Evolutionary conservation across 179 eudicot genomes (phyloP).

Genomic region (Amaranthus tricolor): DNA sequence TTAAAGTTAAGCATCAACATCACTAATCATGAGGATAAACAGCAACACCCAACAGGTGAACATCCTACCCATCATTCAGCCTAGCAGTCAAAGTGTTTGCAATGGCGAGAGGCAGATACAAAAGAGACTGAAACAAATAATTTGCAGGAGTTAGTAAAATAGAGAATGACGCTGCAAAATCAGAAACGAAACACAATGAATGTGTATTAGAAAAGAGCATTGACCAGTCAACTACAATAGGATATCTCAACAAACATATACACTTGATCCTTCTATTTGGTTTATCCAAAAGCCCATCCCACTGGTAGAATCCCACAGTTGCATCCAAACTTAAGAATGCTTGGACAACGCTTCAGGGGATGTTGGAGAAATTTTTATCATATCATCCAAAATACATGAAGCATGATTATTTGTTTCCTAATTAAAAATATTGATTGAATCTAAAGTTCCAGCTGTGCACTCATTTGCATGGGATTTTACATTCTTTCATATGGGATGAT

Average conservation of each 20-base stretch:
- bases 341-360: neutral
- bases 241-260: neutral
- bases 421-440: too few species aligned
- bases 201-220: neutral
- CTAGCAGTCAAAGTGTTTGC: conserved; percentile 90
- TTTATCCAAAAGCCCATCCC: neutral
- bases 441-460: too few species aligned
- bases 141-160: neutral
- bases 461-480: too few species aligned
- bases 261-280: neutral
- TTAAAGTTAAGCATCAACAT: neutral
- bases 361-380: neutral
- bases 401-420: too few species aligned
- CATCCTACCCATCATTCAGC: conserved; percentile 81
- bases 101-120: conserved; percentile 92
- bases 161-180: neutral
- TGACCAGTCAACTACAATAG: neutral
- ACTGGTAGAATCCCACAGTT: neutral
- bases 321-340: neutral
- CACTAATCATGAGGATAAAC: neutral
- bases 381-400: too few species aligned
- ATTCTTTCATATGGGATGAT: too few species aligned
- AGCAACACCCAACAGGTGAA: neutral
- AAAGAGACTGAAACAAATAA: conserved; percentile 55
- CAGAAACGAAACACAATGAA: neutral